Conservation (phyloP, 768 basidiomycete genomes). For the Amanita jacksonii region DNA sequence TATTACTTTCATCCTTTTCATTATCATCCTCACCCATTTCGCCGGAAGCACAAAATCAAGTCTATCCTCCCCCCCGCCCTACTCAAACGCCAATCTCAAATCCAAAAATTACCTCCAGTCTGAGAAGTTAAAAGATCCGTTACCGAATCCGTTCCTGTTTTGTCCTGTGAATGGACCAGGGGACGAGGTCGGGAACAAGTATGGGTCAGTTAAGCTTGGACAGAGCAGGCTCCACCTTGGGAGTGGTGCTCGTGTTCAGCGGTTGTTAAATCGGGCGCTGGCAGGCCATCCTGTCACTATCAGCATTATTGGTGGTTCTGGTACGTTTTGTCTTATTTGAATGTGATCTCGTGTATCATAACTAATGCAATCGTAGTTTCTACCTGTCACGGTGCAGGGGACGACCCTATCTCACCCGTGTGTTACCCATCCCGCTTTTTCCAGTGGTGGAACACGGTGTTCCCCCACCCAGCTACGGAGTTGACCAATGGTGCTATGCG, state of each 20-base stretch:
- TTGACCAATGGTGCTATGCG: slow-evolving; percentile 96
- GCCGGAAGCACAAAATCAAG: too few relatives aligned
- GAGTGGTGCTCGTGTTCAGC: slow-evolving; percentile 73
- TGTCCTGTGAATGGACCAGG: slow-evolving; percentile 83
- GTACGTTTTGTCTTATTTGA: slow-evolving; percentile 35
- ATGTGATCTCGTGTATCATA: slow-evolving; percentile 7
- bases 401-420: slow-evolving; percentile 71
- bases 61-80: slow-evolving; percentile 22
- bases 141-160: slow-evolving; percentile 77
- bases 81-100: slow-evolving; percentile 40
- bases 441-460: slow-evolving; percentile 96
- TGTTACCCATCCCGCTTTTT: slow-evolving; percentile 97
- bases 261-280: slow-evolving; percentile 75
- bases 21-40: slow-evolving; percentile 49
- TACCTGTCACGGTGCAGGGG: slow-evolving; percentile 88
- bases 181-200: slow-evolving; percentile 70
- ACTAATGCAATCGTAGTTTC: slow-evolving; percentile 49
- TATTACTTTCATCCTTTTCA: slow-evolving; percentile 39
- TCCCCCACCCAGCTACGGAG: slow-evolving; percentile 96
- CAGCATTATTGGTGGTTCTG: slow-evolving; percentile 81
- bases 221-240: slow-evolving; percentile 72
- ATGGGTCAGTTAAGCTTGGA: slow-evolving; percentile 65
- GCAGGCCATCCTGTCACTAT: slow-evolving; percentile 83
- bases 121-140: slow-evolving; percentile 24
- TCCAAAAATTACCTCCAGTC: slow-evolving; percentile 80